These are phyloP conservation scores for Elsinoe fawcettii DNA, from an alignment of 2,329 filamentous ascomycete genomes.

Conservation along the genomic window DNA sequence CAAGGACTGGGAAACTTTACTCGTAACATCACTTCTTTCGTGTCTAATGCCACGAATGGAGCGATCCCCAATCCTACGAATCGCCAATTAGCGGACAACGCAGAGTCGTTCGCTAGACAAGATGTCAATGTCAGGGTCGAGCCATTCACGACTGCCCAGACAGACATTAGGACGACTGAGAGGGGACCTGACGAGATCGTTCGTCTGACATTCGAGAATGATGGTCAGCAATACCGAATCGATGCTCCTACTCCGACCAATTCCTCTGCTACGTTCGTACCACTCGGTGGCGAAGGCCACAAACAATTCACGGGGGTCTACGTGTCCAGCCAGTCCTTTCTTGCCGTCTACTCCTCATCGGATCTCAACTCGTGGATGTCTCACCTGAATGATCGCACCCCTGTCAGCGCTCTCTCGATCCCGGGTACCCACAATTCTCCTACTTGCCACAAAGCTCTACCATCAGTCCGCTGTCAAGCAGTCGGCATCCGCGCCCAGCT, in stretches of 20 bases:
- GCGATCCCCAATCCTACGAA: slow-evolving; percentile 29
- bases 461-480: slow-evolving; percentile 88
- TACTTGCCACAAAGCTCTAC: slow-evolving; percentile 73
- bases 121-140: slow-evolving; percentile 57
- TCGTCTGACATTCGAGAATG: slow-evolving; percentile 64
- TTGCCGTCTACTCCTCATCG: slow-evolving; percentile 62
- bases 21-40: slow-evolving; percentile 39
- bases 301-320: slow-evolving; percentile 38
- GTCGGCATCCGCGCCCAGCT: slow-evolving; percentile 71
- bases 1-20: slow-evolving; percentile 27
- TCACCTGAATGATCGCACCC: slow-evolving; percentile 60
- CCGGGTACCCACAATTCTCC: slow-evolving; percentile 95
- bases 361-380: slow-evolving; percentile 73
- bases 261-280: slow-evolving; percentile 31
- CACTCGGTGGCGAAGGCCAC: slow-evolving; percentile 30
- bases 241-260: slow-evolving; percentile 56
- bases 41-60: slow-evolving; percentile 34
- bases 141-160: slow-evolving; percentile 59
- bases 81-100: slow-evolving; percentile 43
- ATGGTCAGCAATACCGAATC: slow-evolving; percentile 58
- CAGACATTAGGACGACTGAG: slow-evolving; percentile 54
- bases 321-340: slow-evolving; percentile 31
- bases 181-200: slow-evolving; percentile 46
- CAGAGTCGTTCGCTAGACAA: slow-evolving; percentile 53
- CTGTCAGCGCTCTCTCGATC: slow-evolving; percentile 75